Base-by-base conservation (phyloP, 139 green algal species). In the Choricystis sp. region DNA sequence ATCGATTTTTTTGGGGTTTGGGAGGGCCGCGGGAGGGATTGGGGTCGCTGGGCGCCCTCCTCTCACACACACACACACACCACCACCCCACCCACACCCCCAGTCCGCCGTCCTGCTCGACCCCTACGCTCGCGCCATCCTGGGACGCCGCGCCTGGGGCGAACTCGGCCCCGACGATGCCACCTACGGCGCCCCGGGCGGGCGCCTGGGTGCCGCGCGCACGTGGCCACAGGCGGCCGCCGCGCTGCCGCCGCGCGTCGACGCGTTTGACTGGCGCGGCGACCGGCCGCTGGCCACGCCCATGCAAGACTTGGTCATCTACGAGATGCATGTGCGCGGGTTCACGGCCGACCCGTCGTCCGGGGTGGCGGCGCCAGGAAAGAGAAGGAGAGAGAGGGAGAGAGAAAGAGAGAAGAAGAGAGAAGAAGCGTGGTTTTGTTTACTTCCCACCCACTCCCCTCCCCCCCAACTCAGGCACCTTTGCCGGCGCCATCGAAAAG, bases 291-390 rank as follows among this genome's bases (percentile, higher is more conserved):
- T 94, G 59, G 74, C 77, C 59, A 68, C 81, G 31, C 81, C 85
- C 3, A 83, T 92, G 71, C 79, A 98, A 68, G 77, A 96, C 30
- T 70, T 95, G 20, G 74, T 96, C 23, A 88, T 99, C 25, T 99
- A 99, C 70, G 94, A 99, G 81, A 88, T 90, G 77, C 87, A 95
- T 70, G 90, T 99, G 49, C 67, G 94, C 24, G 89, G 85, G n/a
- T 97, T 97, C 77, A 98, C 93, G 0, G 61, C 67, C 55, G 70
- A 95, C 77, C 22, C 64, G 0, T 78, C 74, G 27, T 82, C 73
- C 48, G 71, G 71, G 4, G 69, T 92, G 3, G 48, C 49, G 3
- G 61, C 60, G 20, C 81, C 78, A 60, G 80, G 79, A 80, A 60
- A 26, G 70, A 1, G 19, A n/a, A n/a, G n/a, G n/a, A n/a, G n/a